A percentile compares a stretch with the other conserved stretches of the same genome.
Conservation (phyloP, 768 basidiomycete species). For the Kwoniella pini region DNA sequence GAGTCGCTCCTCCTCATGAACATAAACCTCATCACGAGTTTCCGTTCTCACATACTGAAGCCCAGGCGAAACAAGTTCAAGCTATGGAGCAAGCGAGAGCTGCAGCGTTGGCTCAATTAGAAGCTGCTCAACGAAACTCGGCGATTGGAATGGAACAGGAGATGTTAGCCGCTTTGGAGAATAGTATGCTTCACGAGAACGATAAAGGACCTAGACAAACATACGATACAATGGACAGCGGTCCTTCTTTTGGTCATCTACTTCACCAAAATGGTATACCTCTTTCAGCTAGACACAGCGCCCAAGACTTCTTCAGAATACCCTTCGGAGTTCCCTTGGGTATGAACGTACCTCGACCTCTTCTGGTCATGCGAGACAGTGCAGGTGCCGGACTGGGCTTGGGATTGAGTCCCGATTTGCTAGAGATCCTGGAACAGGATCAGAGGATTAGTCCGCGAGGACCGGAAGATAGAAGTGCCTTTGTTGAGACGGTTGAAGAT, state of each 20-base stretch:
- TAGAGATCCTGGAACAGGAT: conserved; percentile 27
- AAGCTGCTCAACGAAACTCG: conserved; percentile 26
- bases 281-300: conserved; percentile 17
- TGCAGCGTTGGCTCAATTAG: conserved; percentile 34
- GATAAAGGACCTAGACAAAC: conserved; percentile 41
- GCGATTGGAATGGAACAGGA: conserved; percentile 13
- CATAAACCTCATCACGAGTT: conserved; percentile 44
- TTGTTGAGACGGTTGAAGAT: conserved; percentile 53
- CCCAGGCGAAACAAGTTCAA: conserved; percentile 35
- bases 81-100: conserved; percentile 37
- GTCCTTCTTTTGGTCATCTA: conserved; percentile 50
- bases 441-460: conserved; percentile 13
- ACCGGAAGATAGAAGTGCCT: conserved; percentile 43
- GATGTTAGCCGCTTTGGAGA: conserved; percentile 7
- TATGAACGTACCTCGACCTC: conserved; percentile 24
- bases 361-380: conserved; percentile 34
- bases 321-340: conserved; percentile 41
- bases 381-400: conserved; percentile 29
- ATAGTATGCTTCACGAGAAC: neutral
- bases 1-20: conserved; percentile 15
- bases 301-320: conserved; percentile 33
- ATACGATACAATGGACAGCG: conserved; percentile 44
- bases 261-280: conserved; percentile 38
- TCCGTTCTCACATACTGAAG: conserved; percentile 38
- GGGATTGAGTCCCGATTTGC: conserved; percentile 26